Evolutionary conservation across 176 grass and related monocot species (phyloP).

Genomic region (Chrysopogon serrulatus): DNA sequence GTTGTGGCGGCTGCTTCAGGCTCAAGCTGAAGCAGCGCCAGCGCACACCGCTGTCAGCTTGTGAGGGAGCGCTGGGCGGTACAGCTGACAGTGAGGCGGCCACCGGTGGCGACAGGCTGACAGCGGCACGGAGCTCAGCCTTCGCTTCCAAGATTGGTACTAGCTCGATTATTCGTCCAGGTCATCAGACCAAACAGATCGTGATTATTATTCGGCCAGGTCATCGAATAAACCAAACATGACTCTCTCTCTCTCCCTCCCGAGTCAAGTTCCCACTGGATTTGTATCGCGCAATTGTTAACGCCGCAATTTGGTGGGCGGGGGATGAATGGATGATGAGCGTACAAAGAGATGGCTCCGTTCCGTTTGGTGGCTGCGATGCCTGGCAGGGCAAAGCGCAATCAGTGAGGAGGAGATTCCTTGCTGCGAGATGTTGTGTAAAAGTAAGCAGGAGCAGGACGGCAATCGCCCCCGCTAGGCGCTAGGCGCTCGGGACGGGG

Average conservation of each 20-base stretch:
- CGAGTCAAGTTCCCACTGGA: neutral
- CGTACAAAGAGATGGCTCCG: neutral
- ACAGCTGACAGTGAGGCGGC: conserved; percentile 21
- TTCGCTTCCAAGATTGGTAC: neutral
- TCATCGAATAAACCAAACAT: neutral
- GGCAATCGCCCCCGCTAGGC: neutral
- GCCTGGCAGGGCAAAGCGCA: neutral
- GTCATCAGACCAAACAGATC: neutral
- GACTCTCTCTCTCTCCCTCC: neutral
- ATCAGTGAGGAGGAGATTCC: neutral
- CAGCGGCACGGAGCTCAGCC: neutral
- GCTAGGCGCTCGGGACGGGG: neutral
- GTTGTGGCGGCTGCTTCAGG: neutral
- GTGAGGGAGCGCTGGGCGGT: neutral
- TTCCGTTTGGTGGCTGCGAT: neutral
- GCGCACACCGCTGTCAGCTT: too few relatives aligned
- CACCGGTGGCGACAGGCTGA: conserved; percentile 9
- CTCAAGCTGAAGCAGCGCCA: neutral
- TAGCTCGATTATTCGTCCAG: conserved; percentile 23
- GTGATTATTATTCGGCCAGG: conserved; percentile 21
- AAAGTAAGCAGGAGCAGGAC: neutral
- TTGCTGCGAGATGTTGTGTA: neutral
- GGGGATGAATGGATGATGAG: neutral
- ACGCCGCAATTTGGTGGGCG: neutral
- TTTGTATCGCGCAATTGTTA: neutral